These are phyloP conservation scores for Colletotrichum sp. DNA, from an alignment of 2,329 filamentous ascomycete genomes.

Conservation along the genomic window DNA sequence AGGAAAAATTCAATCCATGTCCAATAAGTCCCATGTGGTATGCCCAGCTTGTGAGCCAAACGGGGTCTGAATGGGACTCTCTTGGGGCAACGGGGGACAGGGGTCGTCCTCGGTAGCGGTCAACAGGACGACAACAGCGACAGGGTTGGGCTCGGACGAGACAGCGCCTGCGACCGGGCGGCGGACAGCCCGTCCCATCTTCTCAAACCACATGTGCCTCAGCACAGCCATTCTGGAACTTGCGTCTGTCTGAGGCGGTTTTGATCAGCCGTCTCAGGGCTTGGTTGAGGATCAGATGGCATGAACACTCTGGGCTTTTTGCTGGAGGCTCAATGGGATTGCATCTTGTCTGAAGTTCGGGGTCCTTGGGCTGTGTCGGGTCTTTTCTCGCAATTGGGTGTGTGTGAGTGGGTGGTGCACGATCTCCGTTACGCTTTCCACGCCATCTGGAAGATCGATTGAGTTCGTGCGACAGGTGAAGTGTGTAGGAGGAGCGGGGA, in stretches of 20 bases:
- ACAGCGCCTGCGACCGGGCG: conserved; percentile 13
- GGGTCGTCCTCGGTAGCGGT: not conserved
- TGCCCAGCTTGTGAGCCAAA: not conserved
- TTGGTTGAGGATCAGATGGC: conserved; percentile 21
- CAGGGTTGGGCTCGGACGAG: conserved; percentile 7
- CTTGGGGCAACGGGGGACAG: not conserved
- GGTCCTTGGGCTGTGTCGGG: conserved; percentile 3
- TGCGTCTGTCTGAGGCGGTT: conserved; percentile 18
- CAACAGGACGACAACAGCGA: not conserved
- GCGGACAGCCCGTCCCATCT: conserved; percentile 16
- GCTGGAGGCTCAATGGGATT: not conserved
- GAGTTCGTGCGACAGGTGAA: conserved; percentile 11
- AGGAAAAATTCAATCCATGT: conserved; percentile 6
- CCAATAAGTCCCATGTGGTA: conserved; percentile 4
- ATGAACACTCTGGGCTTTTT: not conserved
- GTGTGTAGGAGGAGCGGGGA: not conserved
- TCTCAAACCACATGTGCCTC: conserved; percentile 34
- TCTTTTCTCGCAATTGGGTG: not conserved
- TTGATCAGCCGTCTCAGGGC: conserved; percentile 30
- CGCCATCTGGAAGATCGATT: conserved; percentile 18
- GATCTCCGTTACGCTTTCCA: conserved; percentile 8
- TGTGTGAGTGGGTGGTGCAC: not conserved
- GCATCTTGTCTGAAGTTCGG: conserved; percentile 6
- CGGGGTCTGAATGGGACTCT: not conserved
- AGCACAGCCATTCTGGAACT: conserved; percentile 26